Base-by-base conservation (phyloP, 2,329 filamentous ascomycete species). In the Graphilbum sp. region DNA sequence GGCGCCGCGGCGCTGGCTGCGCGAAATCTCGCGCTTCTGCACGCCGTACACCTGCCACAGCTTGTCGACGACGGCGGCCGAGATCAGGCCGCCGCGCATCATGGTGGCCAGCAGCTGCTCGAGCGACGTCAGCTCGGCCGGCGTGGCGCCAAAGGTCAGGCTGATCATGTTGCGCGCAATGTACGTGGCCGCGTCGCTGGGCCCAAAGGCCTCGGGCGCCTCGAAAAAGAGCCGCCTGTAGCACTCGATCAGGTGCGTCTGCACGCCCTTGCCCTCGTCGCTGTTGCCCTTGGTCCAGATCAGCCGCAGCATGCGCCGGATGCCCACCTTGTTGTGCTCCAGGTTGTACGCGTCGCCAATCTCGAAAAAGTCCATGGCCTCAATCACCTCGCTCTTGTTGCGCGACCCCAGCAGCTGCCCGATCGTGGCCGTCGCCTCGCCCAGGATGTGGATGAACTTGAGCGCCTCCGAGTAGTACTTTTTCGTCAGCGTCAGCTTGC, bases 241-340 rank as follows among this genome's bases (percentile, higher is more conserved):
- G 56, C 85, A 94, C 49, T 98, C 90, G 47, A 98, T 94, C 23
- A 98, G 68, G 57, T 98, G 90, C 2, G 82, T 83, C 54, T 98
- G 92, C 2, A 98, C 87, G 40, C 90, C 90, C 61, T 96, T 98
- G 50, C 92, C 90, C 65, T 98, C 92, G 51, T 98, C 90, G 50
- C 86, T 96, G 60, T 96, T 98, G 49, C 90, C 88, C 61, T 98
- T 98, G 46, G 90, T 98, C 90, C 90, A 98, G 56, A 98, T 98
- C 17, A 98, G 67, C 38, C 88, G 79, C 45, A 98, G 68, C 90
- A 98, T 98, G 41, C 86, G 79, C 42, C 88, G 75, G 51, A 98
- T 96, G 41, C 92, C 90, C 30, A 79, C 62, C 56, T 93, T 87
- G 52, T 92, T 86, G 47, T 90, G 84, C 55, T 95, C 83, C 41